Conservation (phyloP, 495 filamentous ascomycete genomes). For the Penicillium coprophilum region DNA sequence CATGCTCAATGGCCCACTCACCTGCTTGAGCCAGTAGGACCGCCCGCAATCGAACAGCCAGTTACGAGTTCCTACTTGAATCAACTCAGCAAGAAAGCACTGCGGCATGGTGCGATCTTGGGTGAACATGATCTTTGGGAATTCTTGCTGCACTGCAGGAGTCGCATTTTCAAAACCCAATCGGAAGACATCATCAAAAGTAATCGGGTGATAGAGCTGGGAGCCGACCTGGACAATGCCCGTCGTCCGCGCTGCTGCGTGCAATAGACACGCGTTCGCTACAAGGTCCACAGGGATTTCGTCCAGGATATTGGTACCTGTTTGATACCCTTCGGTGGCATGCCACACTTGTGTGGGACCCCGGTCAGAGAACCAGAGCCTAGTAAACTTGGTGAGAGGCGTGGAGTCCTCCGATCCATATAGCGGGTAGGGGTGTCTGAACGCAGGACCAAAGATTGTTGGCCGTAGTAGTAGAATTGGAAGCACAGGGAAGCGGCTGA, state of each 20-base stretch:
- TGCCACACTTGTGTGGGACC: conserved; percentile 37
- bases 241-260: conserved; percentile 34
- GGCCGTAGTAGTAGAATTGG: conserved; percentile 41
- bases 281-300: conserved; percentile 45
- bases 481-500: conserved; percentile 29
- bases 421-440: conserved; percentile 38
- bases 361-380: conserved; percentile 28
- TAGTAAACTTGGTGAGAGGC: conserved; percentile 38
- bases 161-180: conserved; percentile 23
- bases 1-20: conserved; percentile 35
- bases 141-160: conserved; percentile 19
- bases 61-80: conserved; percentile 35
- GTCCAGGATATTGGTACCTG: conserved; percentile 37
- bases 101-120: conserved; percentile 30
- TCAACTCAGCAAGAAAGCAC: conserved; percentile 37
- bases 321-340: conserved; percentile 32
- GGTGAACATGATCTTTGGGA: conserved; percentile 33
- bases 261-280: conserved; percentile 40
- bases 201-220: conserved; percentile 31
- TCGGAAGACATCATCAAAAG: conserved; percentile 32
- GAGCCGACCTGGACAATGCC: conserved; percentile 39
- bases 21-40: conserved; percentile 38
- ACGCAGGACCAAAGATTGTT: conserved; percentile 42
- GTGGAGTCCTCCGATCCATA: conserved; percentile 39
- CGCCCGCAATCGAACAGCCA: conserved; percentile 42